phyloP scores from a whole-genome alignment of 768 basidiomycete genomes.

The Leccinum truebloodii region DNA sequence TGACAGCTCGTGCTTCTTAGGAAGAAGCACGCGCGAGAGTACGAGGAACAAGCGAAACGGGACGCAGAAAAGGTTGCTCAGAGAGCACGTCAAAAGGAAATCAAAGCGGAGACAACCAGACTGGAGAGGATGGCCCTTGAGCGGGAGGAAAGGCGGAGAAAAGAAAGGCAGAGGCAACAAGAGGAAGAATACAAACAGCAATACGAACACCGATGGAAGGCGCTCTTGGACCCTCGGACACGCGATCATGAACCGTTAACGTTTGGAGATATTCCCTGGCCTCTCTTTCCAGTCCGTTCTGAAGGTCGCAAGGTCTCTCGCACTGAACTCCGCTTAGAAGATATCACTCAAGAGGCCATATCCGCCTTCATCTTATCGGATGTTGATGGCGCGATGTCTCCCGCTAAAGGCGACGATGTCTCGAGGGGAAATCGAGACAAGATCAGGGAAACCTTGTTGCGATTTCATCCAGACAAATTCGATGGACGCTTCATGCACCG shows the following conservation, averaged over 20 bases:
- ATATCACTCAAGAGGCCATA: constrained; percentile 57
- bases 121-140: constrained; percentile 54
- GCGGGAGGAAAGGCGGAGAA: constrained; percentile 48
- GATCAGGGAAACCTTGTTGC: constrained; percentile 64
- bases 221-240: constrained; percentile 38
- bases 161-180: constrained; percentile 46
- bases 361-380: constrained; percentile 54
- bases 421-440: constrained; percentile 58
- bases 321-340: constrained; percentile 38
- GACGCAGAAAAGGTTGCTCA: constrained; percentile 56
- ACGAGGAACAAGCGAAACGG: constrained; percentile 58
- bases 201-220: constrained; percentile 62
- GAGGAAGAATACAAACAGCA: constrained; percentile 47
- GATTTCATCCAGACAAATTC: constrained; percentile 84
- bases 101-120: constrained; percentile 52
- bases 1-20: constrained; percentile 35
- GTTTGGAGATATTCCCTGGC: constrained; percentile 76
- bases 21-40: constrained; percentile 66
- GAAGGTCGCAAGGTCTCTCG: constrained; percentile 16
- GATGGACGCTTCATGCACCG: constrained; percentile 67
- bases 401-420: constrained; percentile 22
- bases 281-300: constrained; percentile 43
- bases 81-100: constrained; percentile 52
- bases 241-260: constrained; percentile 34
- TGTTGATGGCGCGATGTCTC: background rate